Base-by-base conservation (phyloP, 179 eudicot species). In the Spinacia oleracea region DNA sequence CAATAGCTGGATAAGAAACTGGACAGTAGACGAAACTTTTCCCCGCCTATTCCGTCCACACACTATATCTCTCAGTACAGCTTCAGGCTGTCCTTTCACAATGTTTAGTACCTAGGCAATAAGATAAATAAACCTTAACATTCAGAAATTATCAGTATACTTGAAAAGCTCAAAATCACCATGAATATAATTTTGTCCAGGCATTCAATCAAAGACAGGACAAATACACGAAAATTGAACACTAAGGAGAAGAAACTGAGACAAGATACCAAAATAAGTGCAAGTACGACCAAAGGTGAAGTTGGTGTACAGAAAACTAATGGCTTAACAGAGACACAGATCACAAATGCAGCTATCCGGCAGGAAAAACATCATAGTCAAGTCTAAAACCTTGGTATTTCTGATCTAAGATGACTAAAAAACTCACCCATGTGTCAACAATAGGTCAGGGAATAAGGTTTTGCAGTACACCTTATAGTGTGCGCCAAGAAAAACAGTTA, bases 71-170 rank as follows among this genome's bases (percentile, higher is more conserved):
- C 79, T 77, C 60, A 94, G 83, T 34, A 90, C 83, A 76, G 79
- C 78, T 74, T 85, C 90, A 63, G 97, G 82, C 80, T 89, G 87
- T 48, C 96, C 92, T 79, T 89, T 83, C 81, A 86, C 90, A 73
- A 94, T 35, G 34, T 84, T 83, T 34, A 94, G 84, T 79, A 87
- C 82, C 98, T 94, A 83, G 15, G 40, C 55, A 64, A 51, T 18
- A 71, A 71, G 55, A 69, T 43, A 43, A 43, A 14, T 43, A 29
- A 46, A 25, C 50, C 18, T 21, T 45, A 18, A 5, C 74, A 16
- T 12, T 48, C 38, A 65, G 42, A 16, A 34, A 20, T 38, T 32
- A 3, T 6, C 46, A 35, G 2, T 20, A 38, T 66, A 10, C 10
- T 18, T 18, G 11, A 7, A 18, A 66, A 35, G 34, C 12, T 35